Percentiles rank a stretch among this genome's conserved stretches.
Conservation (phyloP, 2,329 filamentous ascomycete genomes). For the Exserohilum rostratum region DNA sequence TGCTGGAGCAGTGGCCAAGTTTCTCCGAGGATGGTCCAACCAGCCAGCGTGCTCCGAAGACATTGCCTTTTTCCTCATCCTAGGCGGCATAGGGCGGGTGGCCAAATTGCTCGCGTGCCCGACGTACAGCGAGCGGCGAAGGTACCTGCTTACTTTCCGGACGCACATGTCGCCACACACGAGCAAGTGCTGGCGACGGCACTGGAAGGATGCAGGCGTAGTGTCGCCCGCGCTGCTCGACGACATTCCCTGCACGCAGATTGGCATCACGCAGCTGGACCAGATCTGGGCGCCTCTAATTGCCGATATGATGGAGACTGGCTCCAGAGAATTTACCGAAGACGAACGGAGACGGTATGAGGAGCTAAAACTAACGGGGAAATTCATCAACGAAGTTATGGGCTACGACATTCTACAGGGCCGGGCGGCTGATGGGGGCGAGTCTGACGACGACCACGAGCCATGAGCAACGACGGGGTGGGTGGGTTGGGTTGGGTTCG, state of each 20-base stretch:
- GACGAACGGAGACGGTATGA: slow-evolving; percentile 36
- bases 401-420: slow-evolving; percentile 46
- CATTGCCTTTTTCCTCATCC: slow-evolving; percentile 44
- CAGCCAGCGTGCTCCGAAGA: slow-evolving; percentile 44
- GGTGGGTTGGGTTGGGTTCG: too few relatives aligned
- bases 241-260: slow-evolving; percentile 44
- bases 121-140: slow-evolving; percentile 40
- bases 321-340: slow-evolving; percentile 38
- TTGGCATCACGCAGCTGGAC: slow-evolving; percentile 46
- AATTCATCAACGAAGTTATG: slow-evolving; percentile 46
- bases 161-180: slow-evolving; percentile 45
- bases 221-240: slow-evolving; percentile 43
- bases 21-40: slow-evolving; percentile 40
- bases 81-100: slow-evolving; percentile 44
- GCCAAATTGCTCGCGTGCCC: slow-evolving; percentile 43
- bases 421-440: slow-evolving; percentile 32
- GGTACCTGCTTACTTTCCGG: slow-evolving; percentile 42
- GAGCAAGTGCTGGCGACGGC: slow-evolving; percentile 41
- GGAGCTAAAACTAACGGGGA: slow-evolving; percentile 34
- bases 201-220: slow-evolving; percentile 45
- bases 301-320: slow-evolving; percentile 39
- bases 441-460: slow-evolving; percentile 32
- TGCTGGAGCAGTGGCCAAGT: slow-evolving; percentile 37
- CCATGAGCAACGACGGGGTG: background rate
- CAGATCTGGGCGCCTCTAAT: slow-evolving; percentile 46